A percentile compares a stretch with the other conserved stretches of the same genome.
Evolutionary conservation across 2,329 filamentous ascomycete genomes (phyloP).

Genomic region (Arthrinium puccinioides): DNA sequence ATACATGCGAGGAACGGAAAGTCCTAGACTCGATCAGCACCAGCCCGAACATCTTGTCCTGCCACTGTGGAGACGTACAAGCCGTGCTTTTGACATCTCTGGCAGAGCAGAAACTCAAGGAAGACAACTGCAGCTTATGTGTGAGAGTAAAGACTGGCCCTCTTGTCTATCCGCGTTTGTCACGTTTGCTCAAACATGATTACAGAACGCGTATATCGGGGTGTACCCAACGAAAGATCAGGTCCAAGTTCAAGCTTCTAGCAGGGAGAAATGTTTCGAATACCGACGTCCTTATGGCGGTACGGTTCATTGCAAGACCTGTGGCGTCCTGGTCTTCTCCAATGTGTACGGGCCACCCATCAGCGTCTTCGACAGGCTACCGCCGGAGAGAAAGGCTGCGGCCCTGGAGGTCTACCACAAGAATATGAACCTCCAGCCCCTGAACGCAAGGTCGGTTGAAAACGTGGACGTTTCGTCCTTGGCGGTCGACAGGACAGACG

Average conservation of each 20-base stretch:
- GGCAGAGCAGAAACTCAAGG: slow-evolving; percentile 31
- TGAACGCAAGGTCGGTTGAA: slow-evolving; percentile 17
- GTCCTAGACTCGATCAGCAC: background rate
- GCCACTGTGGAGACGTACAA: slow-evolving; percentile 18
- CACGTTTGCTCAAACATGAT: no score
- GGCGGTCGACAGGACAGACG: slow-evolving; percentile 11
- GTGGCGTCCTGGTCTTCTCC: slow-evolving; percentile 20
- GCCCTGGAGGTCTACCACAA: slow-evolving; percentile 12
- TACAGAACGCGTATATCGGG: slow-evolving; percentile 19
- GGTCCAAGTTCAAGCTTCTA: slow-evolving; percentile 13
- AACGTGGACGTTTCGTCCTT: slow-evolving; percentile 7
- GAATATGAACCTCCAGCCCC: slow-evolving; percentile 17
- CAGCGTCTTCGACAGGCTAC: slow-evolving; percentile 17
- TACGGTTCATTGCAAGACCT: slow-evolving; percentile 16
- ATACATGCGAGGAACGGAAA: background rate
- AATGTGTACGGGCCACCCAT: slow-evolving; percentile 22
- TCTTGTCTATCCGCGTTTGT: no score
- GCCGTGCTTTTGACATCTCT: slow-evolving; percentile 18
- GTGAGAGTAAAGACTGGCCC: no score
- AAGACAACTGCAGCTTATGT: slow-evolving; percentile 29
- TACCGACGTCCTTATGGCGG: slow-evolving; percentile 16
- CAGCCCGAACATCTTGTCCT: slow-evolving; percentile 11
- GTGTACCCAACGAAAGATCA: slow-evolving; percentile 19
- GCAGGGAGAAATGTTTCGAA: slow-evolving; percentile 16
- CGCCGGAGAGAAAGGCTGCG: slow-evolving; percentile 14